phyloP scores from a whole-genome alignment of 306 rosid species.

The Pyrus pyrifolia region DNA sequence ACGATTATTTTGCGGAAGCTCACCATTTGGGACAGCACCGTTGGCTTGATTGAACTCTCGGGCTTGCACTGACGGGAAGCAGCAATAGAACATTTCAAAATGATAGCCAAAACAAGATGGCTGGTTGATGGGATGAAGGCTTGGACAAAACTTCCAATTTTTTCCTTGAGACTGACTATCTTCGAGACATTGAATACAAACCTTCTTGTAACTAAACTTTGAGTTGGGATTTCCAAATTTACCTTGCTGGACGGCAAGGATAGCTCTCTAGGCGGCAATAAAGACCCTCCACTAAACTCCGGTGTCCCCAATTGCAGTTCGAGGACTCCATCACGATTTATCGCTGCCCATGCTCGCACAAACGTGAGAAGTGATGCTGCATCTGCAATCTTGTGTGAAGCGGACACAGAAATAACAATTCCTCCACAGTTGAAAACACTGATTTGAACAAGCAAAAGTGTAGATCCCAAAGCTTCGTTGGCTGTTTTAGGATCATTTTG shows the following conservation, averaged over 20 bases:
- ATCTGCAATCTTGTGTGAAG: too few species aligned
- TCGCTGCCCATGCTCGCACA: background rate
- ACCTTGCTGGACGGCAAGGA: background rate
- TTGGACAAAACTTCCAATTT: background rate
- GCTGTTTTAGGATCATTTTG: too few species aligned
- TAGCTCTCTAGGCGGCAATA: background rate
- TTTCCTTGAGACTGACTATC: background rate
- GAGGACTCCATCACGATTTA: background rate
- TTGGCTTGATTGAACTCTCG: background rate
- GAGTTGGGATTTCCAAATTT: background rate
- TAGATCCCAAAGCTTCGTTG: too few species aligned
- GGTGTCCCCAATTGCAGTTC: background rate
- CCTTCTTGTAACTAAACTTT: background rate
- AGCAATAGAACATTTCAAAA: background rate
- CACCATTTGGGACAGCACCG: background rate
- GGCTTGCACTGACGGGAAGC: background rate
- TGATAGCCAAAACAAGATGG: background rate
- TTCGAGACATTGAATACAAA: slow-evolving; percentile 11
- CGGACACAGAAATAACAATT: too few species aligned
- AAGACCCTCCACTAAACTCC: background rate
- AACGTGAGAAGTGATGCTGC: too few species aligned
- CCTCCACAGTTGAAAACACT: too few species aligned
- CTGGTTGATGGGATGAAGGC: background rate
- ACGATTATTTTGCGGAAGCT: background rate
- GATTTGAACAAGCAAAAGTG: too few species aligned